Base-by-base conservation (phyloP, 768 basidiomycete species). In the Hirschioporus abietinus region DNA sequence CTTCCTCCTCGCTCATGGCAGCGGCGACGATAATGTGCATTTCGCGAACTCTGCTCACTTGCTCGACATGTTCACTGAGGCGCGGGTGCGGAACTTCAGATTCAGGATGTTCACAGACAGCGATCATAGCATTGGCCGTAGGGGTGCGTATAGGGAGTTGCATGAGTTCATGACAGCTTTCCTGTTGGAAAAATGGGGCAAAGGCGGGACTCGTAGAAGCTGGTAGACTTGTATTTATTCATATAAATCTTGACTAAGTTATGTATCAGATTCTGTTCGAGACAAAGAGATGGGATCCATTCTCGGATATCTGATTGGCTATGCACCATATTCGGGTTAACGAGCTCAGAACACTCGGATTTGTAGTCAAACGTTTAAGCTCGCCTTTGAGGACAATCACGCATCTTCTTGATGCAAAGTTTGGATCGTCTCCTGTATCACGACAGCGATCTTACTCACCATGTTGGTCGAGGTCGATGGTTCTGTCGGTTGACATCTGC, bases 61-160 rank as follows among this genome's bases (percentile, higher is more conserved):
- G 72, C 78, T 99, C 36, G 96, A 99, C 76, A 95, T 97, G 88
- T 85, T 99, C 71, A 98, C 95, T 0, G 79, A 81, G 71, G 88
- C 82, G 26, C 80, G 87, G 66, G 84, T 98, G 60, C 82, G 89
- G 71, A 83, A 84, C 68, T 92, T 89, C 72, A 83, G 90, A 72
- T 97, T 98, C 78, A 86, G 96, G 73, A 93, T 98, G 92, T 99
- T 98, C 78, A 95, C 95, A 25, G 97, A 99, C 78, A 96, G 94
- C 71, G 93, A 96, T 74, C 96, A 97, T 73, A 73, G 79, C 10
- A 96, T 98, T 70, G 75, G 67, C 35, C 84, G 79, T 68, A 80
- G 95, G 57, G 92, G 90, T 1, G 96, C 92, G 1, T 84, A 91
- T 69, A 78, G 90, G 71, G 96, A 96, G 78, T 78, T 99, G 60